Evolutionary conservation across 192 early-diverging fungal species (phyloP).

Genomic region (Pilaira anomala): DNA sequence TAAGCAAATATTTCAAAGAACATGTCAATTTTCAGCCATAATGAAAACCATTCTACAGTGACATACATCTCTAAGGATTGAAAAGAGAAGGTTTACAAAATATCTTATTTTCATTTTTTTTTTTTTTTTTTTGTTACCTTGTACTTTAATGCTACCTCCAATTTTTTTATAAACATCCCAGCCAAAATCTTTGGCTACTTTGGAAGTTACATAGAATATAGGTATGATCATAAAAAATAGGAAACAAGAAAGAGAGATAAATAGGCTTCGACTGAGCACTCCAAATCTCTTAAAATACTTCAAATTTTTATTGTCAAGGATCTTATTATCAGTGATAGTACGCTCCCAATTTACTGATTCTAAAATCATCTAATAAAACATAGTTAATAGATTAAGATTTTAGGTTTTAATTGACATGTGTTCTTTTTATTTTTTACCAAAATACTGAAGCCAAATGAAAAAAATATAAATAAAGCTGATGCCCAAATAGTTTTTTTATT

Average conservation of each 20-base stretch:
- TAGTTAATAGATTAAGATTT: not conserved
- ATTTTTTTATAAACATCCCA: constrained; percentile 8
- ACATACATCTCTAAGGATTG: constrained; percentile 10
- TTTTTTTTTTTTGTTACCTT: constrained; percentile 1
- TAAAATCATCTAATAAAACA: not conserved
- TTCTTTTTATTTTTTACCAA: not conserved
- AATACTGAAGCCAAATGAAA: not conserved
- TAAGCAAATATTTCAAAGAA: constrained; percentile 8
- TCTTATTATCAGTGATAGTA: not conserved
- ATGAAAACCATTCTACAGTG: constrained; percentile 9
- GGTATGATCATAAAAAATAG: not conserved
- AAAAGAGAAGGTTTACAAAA: no score
- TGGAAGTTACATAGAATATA: not conserved
- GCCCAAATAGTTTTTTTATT: not conserved
- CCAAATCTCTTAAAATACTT: no score
- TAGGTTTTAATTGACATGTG: not conserved
- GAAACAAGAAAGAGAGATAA: not conserved
- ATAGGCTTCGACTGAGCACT: not conserved
- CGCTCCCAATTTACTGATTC: not conserved
- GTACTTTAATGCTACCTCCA: not conserved
- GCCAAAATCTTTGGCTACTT: not conserved
- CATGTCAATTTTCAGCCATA: constrained; percentile 18
- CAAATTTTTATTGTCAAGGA: not conserved
- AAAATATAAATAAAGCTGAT: not conserved
- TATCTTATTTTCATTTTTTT: not conserved